Conservation (phyloP, 257 asterid species). For the Ilex aquifolium region DNA sequence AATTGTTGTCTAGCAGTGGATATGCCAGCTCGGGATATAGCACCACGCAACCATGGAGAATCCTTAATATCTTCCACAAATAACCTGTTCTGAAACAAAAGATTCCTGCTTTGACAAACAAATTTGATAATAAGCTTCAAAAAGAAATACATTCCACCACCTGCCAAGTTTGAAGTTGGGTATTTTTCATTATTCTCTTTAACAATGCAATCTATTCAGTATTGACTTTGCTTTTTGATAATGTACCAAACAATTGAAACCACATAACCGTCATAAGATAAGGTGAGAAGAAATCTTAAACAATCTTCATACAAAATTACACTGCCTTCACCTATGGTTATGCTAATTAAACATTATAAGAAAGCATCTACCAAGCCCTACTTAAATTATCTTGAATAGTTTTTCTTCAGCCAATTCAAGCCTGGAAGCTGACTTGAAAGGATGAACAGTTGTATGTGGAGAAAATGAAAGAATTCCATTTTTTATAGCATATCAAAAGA, state of each 20-base stretch:
- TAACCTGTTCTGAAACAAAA: slow-evolving; percentile 9
- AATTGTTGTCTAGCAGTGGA: slow-evolving; percentile 22
- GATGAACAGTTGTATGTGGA: too few species aligned
- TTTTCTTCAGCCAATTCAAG: too few species aligned
- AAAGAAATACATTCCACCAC: neutral
- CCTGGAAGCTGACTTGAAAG: too few species aligned
- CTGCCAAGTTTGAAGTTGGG: too few species aligned
- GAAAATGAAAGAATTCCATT: too few species aligned
- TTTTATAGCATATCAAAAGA: too few species aligned
- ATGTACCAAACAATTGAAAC: slow-evolving; percentile 1
- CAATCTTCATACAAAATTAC: too few species aligned
- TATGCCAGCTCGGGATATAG: slow-evolving; percentile 25
- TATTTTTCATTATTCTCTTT: neutral
- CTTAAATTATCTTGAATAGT: too few species aligned
- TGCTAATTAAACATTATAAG: too few species aligned
- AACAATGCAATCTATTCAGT: slow-evolving; percentile 9
- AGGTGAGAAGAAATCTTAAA: too few species aligned
- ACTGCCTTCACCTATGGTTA: too few species aligned
- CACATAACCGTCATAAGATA: neutral
- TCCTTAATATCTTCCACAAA: slow-evolving; percentile 15
- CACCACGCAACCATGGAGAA: slow-evolving; percentile 25
- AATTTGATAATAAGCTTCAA: slow-evolving; percentile 2
- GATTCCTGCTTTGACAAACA: slow-evolving; percentile 22
- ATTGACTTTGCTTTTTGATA: slow-evolving; percentile 1
- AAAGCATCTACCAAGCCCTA: too few species aligned